phyloP scores from a whole-genome alignment of 345 rosid genomes.

The Aquilaria sinensis region DNA sequence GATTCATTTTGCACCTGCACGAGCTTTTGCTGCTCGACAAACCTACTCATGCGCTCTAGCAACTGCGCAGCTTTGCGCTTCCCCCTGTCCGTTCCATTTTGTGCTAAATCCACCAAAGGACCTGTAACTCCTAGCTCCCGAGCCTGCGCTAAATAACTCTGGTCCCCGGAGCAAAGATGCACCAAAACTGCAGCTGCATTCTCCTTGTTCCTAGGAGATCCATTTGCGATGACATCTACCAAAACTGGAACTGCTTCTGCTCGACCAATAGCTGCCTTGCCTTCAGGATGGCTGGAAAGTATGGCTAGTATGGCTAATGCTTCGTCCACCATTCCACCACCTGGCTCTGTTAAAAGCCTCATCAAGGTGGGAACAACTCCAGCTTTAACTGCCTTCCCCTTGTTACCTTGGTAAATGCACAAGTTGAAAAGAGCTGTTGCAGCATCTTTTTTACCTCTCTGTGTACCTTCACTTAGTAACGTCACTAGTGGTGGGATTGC shows the following conservation, averaged over 20 bases:
- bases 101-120: slow-evolving; percentile 71
- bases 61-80: slow-evolving; percentile 91
- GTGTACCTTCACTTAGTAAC: slow-evolving; percentile 82
- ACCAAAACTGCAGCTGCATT: slow-evolving; percentile 84
- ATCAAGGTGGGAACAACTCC: slow-evolving; percentile 69
- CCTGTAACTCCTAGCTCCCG: slow-evolving; percentile 75
- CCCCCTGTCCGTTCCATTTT: slow-evolving; percentile 88
- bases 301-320: slow-evolving; percentile 77
- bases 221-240: slow-evolving; percentile 58
- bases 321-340: slow-evolving; percentile 78
- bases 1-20: slow-evolving; percentile 33
- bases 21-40: slow-evolving; percentile 65
- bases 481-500: slow-evolving; percentile 89
- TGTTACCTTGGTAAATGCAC: slow-evolving; percentile 97
- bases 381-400: slow-evolving; percentile 93
- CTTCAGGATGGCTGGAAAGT: slow-evolving; percentile 74
- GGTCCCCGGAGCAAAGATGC: slow-evolving; percentile 83
- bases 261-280: slow-evolving; percentile 62
- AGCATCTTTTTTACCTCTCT: slow-evolving; percentile 96
- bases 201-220: slow-evolving; percentile 73
- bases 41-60: slow-evolving; percentile 73
- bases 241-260: slow-evolving; percentile 66
- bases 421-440: slow-evolving; percentile 96
- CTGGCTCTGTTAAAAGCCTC: slow-evolving; percentile 61
- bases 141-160: slow-evolving; percentile 61